Base-by-base conservation (phyloP, 495 filamentous ascomycete species). In the Penicillium subrubescens region DNA sequence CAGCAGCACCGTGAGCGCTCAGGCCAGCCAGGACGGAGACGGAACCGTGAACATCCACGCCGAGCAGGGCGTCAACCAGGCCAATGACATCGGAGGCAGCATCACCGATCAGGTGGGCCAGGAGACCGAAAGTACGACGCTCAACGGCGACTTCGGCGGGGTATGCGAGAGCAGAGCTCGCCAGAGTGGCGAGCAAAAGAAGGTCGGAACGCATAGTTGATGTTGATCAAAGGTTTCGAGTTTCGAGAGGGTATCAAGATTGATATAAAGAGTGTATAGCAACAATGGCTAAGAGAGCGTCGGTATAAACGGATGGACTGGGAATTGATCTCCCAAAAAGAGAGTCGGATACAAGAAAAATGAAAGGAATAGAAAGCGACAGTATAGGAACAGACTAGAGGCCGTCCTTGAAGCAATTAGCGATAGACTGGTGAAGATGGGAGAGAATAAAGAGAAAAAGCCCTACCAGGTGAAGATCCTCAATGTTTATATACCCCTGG, bases 401-500 rank as follows among this genome's bases (percentile, higher is more conserved):
- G 60, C 71, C 68, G 68, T 68, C 67, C 53, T 43, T 60, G 71
- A 63, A 59, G 55, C 25, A 55, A 70, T 74, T 75, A 80, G 76
- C 62, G 77, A 80, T 68, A 79, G 77, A 80, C 73, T 75, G 74
- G 46, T 70, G 44, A 68, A 64, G 61, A 63, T 34, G 59, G 37
- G 35, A 61, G 64, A 65, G 66, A 66, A 71, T 67, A 53, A 63
- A 62, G 25, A 62, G 25, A 27, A 27, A 31, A 19, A 64, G 60
- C 69, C 59, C 23, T 17, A 63, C 41, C 31, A 61, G 57, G 72
- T 60, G 75, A 76, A 69, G 67, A 67, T 71, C 67, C 51, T 41
- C 54, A 35, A 67, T 70, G 61, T 74, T 78, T 81, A 81, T 81
- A 81, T 77, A 81, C 73, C 78, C 34, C 77, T 78, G 72, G 72